These are phyloP conservation scores for Paramecium biaurelia DNA, from an alignment of 73 alveolate species.

Conservation along the genomic window DNA sequence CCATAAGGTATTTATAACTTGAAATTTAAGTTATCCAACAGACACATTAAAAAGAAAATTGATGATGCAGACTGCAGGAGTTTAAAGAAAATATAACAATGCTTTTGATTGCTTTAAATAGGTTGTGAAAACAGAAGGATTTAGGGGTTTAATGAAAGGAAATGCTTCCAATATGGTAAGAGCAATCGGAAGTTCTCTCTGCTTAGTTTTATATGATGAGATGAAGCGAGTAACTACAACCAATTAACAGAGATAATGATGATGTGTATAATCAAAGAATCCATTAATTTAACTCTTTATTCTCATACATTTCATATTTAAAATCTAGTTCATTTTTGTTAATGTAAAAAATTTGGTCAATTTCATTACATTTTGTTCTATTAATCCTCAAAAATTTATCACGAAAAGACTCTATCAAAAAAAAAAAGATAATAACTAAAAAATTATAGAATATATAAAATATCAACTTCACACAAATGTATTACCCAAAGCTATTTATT, in stretches of 20 bases:
- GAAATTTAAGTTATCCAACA: constrained; percentile 79
- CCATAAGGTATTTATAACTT: constrained; percentile 38
- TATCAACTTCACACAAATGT: too few species aligned
- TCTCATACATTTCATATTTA: background rate
- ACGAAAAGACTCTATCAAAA: too few species aligned
- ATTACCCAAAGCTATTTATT: too few species aligned
- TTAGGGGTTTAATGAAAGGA: constrained; percentile 64
- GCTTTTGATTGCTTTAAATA: constrained; percentile 65
- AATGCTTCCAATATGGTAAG: constrained; percentile 62
- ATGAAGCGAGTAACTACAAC: constrained; percentile 14
- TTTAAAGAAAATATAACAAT: constrained; percentile 47
- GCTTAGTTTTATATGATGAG: constrained; percentile 62
- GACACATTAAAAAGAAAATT: constrained; percentile 93
- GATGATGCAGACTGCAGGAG: constrained; percentile 86
- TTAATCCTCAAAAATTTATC: too few species aligned
- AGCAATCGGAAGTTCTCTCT: constrained; percentile 65
- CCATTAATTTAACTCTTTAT: background rate
- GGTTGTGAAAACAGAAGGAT: constrained; percentile 61
- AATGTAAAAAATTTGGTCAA: too few species aligned
- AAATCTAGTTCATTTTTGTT: too few species aligned
- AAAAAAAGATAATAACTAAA: too few species aligned
- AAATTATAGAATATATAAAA: too few species aligned
- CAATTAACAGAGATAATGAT: background rate
- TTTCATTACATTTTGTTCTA: too few species aligned
- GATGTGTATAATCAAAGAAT: background rate